A percentile compares a stretch with the other conserved stretches of the same genome.
phyloP scores from a whole-genome alignment of 2,329 filamentous ascomycete species.

The Pseudocercospora fuligena region DNA sequence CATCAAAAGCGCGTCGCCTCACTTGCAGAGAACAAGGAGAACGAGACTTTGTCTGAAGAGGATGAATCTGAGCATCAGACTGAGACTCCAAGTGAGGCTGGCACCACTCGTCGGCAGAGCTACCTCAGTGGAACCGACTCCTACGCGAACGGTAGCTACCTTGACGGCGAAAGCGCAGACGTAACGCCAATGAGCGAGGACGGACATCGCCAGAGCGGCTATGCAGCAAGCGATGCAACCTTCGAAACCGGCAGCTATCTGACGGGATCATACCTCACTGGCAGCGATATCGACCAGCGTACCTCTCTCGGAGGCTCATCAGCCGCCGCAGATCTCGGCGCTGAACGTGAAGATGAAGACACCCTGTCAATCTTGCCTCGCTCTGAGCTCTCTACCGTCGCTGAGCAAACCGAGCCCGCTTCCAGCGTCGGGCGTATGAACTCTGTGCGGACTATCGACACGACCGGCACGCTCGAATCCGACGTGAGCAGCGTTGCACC shows the following conservation, averaged over 20 bases:
- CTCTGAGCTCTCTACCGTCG: slow-evolving; percentile 20
- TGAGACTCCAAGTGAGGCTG: slow-evolving; percentile 31
- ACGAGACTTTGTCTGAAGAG: slow-evolving; percentile 51
- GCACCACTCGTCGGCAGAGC: slow-evolving; percentile 31
- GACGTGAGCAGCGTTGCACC: slow-evolving; percentile 24
- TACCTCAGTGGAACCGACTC: slow-evolving; percentile 35
- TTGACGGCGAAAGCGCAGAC: slow-evolving; percentile 35
- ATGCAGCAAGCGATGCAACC: slow-evolving; percentile 50
- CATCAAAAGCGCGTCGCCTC: slow-evolving; percentile 37
- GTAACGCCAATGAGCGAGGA: slow-evolving; percentile 35
- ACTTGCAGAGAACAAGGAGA: slow-evolving; percentile 51
- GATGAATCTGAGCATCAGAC: slow-evolving; percentile 40
- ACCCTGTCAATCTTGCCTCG: slow-evolving; percentile 11
- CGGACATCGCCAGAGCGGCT: slow-evolving; percentile 44
- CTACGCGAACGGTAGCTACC: slow-evolving; percentile 37
- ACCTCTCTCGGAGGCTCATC: slow-evolving; percentile 49
- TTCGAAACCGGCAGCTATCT: slow-evolving; percentile 54
- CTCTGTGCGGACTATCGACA: slow-evolving; percentile 25
- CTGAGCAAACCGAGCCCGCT: slow-evolving; percentile 13
- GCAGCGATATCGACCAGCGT: slow-evolving; percentile 52
- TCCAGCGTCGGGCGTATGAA: slow-evolving; percentile 10
- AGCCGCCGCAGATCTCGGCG: slow-evolving; percentile 40
- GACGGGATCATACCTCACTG: slow-evolving; percentile 57
- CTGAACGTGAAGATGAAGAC: slow-evolving; percentile 31
- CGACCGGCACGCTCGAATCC: slow-evolving; percentile 39